phyloP scores from a whole-genome alignment of 1,284 basidiomycete genomes.

The Butyriboletus appendiculatus region DNA sequence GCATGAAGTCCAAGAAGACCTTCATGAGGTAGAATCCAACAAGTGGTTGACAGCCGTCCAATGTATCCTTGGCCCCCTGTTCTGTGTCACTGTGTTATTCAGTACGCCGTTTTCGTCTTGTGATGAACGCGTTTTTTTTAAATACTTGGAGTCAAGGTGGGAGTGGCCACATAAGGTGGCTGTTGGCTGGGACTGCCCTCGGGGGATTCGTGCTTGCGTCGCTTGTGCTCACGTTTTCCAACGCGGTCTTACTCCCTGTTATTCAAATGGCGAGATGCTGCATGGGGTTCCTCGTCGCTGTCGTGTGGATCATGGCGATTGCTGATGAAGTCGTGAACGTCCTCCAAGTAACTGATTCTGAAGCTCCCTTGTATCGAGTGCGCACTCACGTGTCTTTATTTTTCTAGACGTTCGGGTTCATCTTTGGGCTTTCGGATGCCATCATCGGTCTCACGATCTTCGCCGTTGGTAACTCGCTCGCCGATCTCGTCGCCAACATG shows the following conservation, averaged over 20 bases:
- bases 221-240: constrained; percentile 63
- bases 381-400: constrained; percentile 9
- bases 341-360: constrained; percentile 60
- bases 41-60: constrained; percentile 84
- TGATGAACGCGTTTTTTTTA: neutral
- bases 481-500: constrained; percentile 96
- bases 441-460: constrained; percentile 97
- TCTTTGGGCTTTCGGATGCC: constrained; percentile 95
- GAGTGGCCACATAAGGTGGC: constrained; percentile 52
- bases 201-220: constrained; percentile 56
- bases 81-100: constrained; percentile 74
- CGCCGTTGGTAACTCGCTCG: constrained; percentile 93
- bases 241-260: constrained; percentile 57
- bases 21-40: constrained; percentile 69
- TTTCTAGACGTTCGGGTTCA: constrained; percentile 82
- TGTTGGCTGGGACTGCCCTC: constrained; percentile 55
- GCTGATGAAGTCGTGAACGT: constrained; percentile 93
- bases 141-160: constrained; percentile 45
- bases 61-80: constrained; percentile 77
- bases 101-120: constrained; percentile 46
- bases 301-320: constrained; percentile 96
- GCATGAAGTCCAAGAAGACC: constrained; percentile 62
- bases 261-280: constrained; percentile 78
- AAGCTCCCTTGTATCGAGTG: neutral
- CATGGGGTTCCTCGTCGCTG: constrained; percentile 85